Conservation (phyloP, 1,139 yeast genomes). For the Yamadazyma buinensis region DNA sequence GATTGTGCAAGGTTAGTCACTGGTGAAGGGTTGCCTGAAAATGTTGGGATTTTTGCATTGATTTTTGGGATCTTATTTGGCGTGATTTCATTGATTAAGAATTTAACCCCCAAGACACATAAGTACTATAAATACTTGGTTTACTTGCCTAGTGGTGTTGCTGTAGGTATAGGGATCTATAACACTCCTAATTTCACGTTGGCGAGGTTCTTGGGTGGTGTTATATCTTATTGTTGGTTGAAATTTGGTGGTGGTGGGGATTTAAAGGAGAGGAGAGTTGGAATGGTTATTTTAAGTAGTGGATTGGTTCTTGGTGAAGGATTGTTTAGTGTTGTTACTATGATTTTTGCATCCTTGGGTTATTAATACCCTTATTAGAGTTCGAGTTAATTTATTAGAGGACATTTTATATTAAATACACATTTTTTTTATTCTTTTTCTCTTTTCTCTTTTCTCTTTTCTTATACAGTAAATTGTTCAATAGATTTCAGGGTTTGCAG, state of each 20-base stretch:
- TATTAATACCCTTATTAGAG: no score
- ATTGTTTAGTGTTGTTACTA: constrained; percentile 72
- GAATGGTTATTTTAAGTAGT: constrained; percentile 81
- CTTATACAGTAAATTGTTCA: no score
- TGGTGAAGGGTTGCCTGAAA: constrained; percentile 85
- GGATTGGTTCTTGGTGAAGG: constrained; percentile 96
- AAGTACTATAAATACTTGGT: constrained; percentile 40
- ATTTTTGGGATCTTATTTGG: constrained; percentile 69
- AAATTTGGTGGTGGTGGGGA: constrained; percentile 18
- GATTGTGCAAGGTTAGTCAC: constrained; percentile 92
- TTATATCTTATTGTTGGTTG: constrained; percentile 64
- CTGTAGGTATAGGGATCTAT: constrained; percentile 95
- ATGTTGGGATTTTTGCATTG: constrained; percentile 63
- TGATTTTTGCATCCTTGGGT: constrained; percentile 65
- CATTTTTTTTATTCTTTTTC: no score
- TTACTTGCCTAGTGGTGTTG: constrained; percentile 89
- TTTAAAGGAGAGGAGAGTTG: constrained; percentile 45
- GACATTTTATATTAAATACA: no score
- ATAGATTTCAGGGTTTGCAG: no score
- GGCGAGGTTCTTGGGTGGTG: constrained; percentile 89
- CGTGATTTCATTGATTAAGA: constrained; percentile 61
- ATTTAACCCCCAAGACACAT: constrained; percentile 40
- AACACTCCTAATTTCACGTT: constrained; percentile 91
- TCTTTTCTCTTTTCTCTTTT: no score
- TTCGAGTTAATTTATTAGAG: no score